phyloP scores from a whole-genome alignment of 768 basidiomycete genomes.

The Suillus americanus region DNA sequence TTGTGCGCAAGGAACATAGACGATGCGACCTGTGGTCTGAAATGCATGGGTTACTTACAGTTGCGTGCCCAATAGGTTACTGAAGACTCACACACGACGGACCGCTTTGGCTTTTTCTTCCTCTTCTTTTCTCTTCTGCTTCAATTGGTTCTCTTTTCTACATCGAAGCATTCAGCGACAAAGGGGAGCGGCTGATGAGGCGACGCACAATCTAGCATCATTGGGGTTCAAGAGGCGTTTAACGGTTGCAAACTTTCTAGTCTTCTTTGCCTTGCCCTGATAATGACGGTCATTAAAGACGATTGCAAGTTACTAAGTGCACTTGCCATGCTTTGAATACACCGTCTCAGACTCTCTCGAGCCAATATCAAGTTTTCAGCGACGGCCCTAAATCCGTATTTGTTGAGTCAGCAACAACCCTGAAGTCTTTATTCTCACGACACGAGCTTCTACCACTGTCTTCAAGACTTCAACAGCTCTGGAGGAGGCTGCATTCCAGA shows the following conservation, averaged over 20 bases:
- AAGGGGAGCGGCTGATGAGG: not conserved
- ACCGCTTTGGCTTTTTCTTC: constrained; percentile 77
- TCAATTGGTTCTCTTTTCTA: constrained; percentile 93
- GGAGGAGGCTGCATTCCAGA: not conserved
- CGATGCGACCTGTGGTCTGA: constrained; percentile 82
- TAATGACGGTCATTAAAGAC: not conserved
- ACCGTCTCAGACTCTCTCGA: not conserved
- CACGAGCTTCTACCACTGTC: not conserved
- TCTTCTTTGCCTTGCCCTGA: constrained; percentile 90
- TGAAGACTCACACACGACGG: constrained; percentile 67
- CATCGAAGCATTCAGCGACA: constrained; percentile 9
- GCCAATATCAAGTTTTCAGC: not conserved
- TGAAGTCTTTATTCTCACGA: not conserved
- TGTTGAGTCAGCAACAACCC: not conserved
- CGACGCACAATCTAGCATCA: constrained; percentile 83
- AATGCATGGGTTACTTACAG: constrained; percentile 1
- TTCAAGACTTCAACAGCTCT: not conserved
- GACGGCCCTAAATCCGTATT: not conserved
- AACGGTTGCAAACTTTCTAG: constrained; percentile 90
- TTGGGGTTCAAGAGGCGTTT: constrained; percentile 94
- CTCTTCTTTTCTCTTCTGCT: constrained; percentile 83
- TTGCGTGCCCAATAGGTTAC: not conserved
- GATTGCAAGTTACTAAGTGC: not conserved
- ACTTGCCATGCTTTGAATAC: constrained; percentile 19
- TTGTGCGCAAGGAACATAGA: constrained; percentile 96